Evolutionary conservation across 176 grass and related monocot genomes (phyloP), one percentile per base, ranked within the genome.

Genomic region (Musa itinerans): DNA sequence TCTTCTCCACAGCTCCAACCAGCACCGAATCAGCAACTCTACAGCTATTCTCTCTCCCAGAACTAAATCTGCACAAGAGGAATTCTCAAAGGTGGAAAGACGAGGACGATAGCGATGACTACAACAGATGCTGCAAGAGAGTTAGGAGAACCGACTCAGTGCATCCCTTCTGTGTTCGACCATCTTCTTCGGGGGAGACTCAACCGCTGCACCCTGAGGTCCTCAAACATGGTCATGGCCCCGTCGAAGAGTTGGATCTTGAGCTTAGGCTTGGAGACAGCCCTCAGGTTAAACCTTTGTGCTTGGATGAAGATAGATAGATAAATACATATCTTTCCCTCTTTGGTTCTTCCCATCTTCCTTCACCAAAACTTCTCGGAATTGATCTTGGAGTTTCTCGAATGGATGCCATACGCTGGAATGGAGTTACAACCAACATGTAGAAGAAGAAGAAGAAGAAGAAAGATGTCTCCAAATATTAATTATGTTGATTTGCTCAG

Each of bases 191-290:
- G 11, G 17, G 29, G n/a, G 20, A 26, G 26, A 24, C 0, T 1
- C 26, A 11, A 34, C 24, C 25, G 24, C 12, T 68, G 50, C 51
- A 20, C 21, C 6, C 57, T 62, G n/a, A 22, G 11, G 49, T 12
- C 10, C 43, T 9, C 1, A 21, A 21, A 6, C 25, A 12, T 8
- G 21, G 9, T 6, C 17, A 10, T 16, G 11, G 17, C 5, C 19
- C 10, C 12, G 69, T 13, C 1, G 50, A 72, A 11, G 69, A 72
- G 51, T 7, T 72, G 51, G 69, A 72, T 72, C 69, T 72, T 22
- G 69, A 72, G 69, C 50, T 72, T 19, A 72, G 69, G 69, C 69
- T 72, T 72, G 69, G 69, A 72, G 43, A 58, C 43, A 34, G 14
- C 10, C 10, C 65, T 17, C 65, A 68, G 65, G 65, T 68, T 15